Conservation (phyloP, 192 early-diverging fungal genomes). For the Dissophora globulifera region DNA sequence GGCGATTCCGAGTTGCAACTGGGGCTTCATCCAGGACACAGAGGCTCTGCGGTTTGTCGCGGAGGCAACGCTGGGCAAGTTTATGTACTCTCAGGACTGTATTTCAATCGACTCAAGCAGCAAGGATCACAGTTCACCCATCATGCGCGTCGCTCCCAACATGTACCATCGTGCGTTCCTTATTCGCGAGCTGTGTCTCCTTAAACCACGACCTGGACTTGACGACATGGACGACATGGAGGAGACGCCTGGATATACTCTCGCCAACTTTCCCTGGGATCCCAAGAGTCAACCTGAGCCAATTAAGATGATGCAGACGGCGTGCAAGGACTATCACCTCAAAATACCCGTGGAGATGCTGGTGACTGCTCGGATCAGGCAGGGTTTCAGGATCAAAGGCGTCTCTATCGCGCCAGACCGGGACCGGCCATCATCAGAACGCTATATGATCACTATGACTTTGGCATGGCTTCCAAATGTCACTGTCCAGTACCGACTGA, state of each 20-base stretch:
- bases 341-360: slow-evolving; percentile 68
- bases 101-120: slow-evolving; percentile 21
- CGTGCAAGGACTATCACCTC: slow-evolving; percentile 74
- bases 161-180: slow-evolving; percentile 63
- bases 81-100: slow-evolving; percentile 78
- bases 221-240: slow-evolving; percentile 39
- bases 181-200: slow-evolving; percentile 55
- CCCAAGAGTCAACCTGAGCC: slow-evolving; percentile 66
- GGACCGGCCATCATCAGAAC: slow-evolving; percentile 55
- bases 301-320: slow-evolving; percentile 67
- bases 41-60: slow-evolving; percentile 78
- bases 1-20: slow-evolving; percentile 73
- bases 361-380: slow-evolving; percentile 71
- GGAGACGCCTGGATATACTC: slow-evolving; percentile 35
- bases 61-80: slow-evolving; percentile 71
- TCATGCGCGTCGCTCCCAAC: slow-evolving; percentile 52
- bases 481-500: slow-evolving; percentile 78
- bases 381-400: slow-evolving; percentile 75
- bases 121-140: background rate
- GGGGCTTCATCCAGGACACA: slow-evolving; percentile 82
- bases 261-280: slow-evolving; percentile 75
- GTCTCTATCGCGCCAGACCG: slow-evolving; percentile 60
- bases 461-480: slow-evolving; percentile 81
- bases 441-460: slow-evolving; percentile 71
- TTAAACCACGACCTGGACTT: slow-evolving; percentile 39